Conservation (phyloP, 164 flowering plant genomes). For the Annona squamosa region DNA sequence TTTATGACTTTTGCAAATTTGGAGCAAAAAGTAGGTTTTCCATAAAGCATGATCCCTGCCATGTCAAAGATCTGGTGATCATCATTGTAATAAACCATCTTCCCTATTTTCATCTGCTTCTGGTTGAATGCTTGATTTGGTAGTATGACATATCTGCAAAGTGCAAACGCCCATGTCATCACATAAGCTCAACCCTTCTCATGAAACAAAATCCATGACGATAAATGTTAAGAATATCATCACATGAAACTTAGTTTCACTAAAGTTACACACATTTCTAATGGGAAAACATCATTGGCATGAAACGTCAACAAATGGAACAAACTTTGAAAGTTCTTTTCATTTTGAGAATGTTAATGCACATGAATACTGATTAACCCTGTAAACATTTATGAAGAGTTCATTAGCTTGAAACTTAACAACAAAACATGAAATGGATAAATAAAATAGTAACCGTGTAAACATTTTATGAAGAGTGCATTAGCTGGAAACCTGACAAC, state of each 20-base stretch:
- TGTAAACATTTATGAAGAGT: too few relatives aligned
- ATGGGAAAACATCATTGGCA: background rate
- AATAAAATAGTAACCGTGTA: too few relatives aligned
- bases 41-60: constrained; percentile 61
- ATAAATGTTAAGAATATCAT: background rate
- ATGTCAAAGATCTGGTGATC: constrained; percentile 32
- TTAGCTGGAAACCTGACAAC: too few relatives aligned
- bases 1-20: constrained; percentile 35
- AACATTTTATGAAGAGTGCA: too few relatives aligned
- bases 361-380: too few relatives aligned
- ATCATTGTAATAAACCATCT: constrained; percentile 7
- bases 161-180: background rate
- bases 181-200: background rate
- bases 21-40: constrained; percentile 45
- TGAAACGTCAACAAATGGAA: background rate
- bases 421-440: too few relatives aligned
- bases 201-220: background rate
- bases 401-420: too few relatives aligned
- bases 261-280: background rate
- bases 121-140: constrained; percentile 22
- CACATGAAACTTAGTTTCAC: background rate
- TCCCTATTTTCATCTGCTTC: constrained; percentile 17
- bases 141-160: constrained; percentile 46
- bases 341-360: too few relatives aligned
- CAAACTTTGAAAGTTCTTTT: too few relatives aligned